Conservation (phyloP, 805 yeast species). For the Metschnikowia noctiluminum region DNA sequence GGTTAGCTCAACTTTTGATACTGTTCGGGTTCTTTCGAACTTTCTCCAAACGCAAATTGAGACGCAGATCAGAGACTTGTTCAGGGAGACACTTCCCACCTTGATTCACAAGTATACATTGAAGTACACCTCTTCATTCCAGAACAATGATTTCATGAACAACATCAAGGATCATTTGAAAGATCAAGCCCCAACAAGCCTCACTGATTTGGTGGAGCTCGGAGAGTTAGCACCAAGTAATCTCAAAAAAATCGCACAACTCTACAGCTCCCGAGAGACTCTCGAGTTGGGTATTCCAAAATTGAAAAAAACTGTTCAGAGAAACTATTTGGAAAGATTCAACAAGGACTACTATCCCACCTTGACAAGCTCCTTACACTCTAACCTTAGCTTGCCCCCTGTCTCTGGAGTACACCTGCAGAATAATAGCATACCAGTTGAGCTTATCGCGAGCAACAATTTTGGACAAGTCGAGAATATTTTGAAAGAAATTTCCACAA, state of each 20-base stretch:
- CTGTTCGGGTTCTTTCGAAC: constrained; percentile 77
- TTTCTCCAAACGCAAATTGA: constrained; percentile 82
- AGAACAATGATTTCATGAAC: constrained; percentile 19
- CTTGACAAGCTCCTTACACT: constrained; percentile 34
- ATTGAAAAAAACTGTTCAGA: constrained; percentile 54
- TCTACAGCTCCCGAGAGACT: constrained; percentile 76
- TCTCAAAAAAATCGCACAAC: constrained; percentile 29
- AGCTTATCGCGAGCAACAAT: constrained; percentile 28
- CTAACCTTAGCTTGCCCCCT: constrained; percentile 33
- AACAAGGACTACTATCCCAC: constrained; percentile 38
- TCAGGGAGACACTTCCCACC: constrained; percentile 80
- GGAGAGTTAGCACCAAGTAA: constrained; percentile 46
- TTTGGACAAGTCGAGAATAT: constrained; percentile 34
- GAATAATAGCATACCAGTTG: constrained; percentile 40
- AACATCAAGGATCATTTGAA: constrained; percentile 19
- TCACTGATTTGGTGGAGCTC: constrained; percentile 12
- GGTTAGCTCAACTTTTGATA: constrained; percentile 84
- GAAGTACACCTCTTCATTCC: constrained; percentile 38
- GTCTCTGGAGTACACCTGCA: constrained; percentile 16
- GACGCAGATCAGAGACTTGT: constrained; percentile 70
- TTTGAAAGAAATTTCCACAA: constrained; percentile 39
- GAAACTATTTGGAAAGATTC: constrained; percentile 47
- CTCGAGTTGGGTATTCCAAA: constrained; percentile 64
- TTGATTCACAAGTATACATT: constrained; percentile 73
- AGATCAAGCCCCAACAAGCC: constrained; percentile 3